Conservation (phyloP, 2,329 filamentous ascomycete genomes). For the Diplodia mutila region DNA sequence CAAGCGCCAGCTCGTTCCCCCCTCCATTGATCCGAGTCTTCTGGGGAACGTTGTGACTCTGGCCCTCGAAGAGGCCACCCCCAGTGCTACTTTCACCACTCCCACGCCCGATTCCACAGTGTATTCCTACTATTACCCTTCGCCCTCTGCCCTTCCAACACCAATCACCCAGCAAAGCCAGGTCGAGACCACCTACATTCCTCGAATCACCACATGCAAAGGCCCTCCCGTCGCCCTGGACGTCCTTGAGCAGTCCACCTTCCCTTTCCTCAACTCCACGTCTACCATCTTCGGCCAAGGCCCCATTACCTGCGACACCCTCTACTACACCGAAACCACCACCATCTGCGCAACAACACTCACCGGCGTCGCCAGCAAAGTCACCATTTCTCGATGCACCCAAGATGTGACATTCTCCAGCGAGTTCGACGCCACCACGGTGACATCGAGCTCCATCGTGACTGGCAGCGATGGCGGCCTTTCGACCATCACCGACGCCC, state of each 20-base stretch:
- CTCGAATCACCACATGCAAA: slow-evolving; percentile 49
- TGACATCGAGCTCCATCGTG: slow-evolving; percentile 40
- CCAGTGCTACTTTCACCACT: not conserved
- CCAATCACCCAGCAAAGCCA: slow-evolving; percentile 49
- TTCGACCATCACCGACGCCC: slow-evolving; percentile 41
- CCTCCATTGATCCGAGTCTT: not conserved
- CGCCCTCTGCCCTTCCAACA: slow-evolving; percentile 45
- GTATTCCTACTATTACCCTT: slow-evolving; percentile 16
- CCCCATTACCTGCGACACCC: slow-evolving; percentile 42
- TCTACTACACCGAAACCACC: slow-evolving; percentile 46
- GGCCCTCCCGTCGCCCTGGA: slow-evolving; percentile 43
- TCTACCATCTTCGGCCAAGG: slow-evolving; percentile 37
- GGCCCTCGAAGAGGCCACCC: not conserved
- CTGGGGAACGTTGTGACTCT: not conserved
- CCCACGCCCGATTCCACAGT: not conserved
- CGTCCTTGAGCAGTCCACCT: slow-evolving; percentile 31
- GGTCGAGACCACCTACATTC: slow-evolving; percentile 48
- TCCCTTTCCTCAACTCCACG: slow-evolving; percentile 41
- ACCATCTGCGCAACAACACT: slow-evolving; percentile 51
- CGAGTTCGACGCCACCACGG: slow-evolving; percentile 48
- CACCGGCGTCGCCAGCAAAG: slow-evolving; percentile 45
- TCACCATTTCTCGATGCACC: slow-evolving; percentile 47
- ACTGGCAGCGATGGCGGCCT: slow-evolving; percentile 24
- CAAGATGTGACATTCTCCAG: slow-evolving; percentile 53
- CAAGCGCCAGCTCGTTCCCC: slow-evolving; percentile 8